These are phyloP conservation scores for Sisymbrium irio DNA, from an alignment of 345 rosid genomes.

Conservation along the genomic window DNA sequence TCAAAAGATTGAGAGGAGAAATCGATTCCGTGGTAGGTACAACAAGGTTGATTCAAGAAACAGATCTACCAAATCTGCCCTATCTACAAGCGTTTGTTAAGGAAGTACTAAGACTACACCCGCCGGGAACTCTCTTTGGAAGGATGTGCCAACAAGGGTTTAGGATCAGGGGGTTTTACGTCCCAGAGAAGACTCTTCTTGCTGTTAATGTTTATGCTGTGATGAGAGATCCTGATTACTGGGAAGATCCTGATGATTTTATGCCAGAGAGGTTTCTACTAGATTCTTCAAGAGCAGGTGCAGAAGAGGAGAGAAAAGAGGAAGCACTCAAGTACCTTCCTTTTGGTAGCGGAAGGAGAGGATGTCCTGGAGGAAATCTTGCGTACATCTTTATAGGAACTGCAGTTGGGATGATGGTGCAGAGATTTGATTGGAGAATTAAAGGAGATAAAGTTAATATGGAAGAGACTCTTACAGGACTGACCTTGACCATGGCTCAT, in stretches of 20 bases:
- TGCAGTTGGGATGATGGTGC: slow-evolving; percentile 31
- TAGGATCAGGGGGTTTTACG: slow-evolving; percentile 40
- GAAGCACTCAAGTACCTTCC: slow-evolving; percentile 51
- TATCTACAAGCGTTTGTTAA: slow-evolving; percentile 57
- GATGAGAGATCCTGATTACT: slow-evolving; percentile 52
- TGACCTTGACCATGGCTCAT: slow-evolving; percentile 17
- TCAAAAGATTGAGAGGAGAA: slow-evolving; percentile 35
- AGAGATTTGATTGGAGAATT: slow-evolving; percentile 41
- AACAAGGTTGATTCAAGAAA: slow-evolving; percentile 52
- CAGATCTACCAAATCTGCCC: slow-evolving; percentile 19
- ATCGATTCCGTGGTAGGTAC: slow-evolving; percentile 45
- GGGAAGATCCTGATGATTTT: slow-evolving; percentile 62
- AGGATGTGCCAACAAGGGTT: slow-evolving; percentile 43
- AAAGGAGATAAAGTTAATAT: slow-evolving; percentile 23
- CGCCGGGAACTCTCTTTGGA: slow-evolving; percentile 43
- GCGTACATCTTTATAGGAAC: slow-evolving; percentile 35
- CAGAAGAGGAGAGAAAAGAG: slow-evolving; percentile 38
- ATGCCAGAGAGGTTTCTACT: slow-evolving; percentile 52
- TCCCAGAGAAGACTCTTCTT: slow-evolving; percentile 49
- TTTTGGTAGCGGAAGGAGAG: slow-evolving; percentile 66
- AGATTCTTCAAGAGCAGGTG: neutral
- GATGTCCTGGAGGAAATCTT: slow-evolving; percentile 34
- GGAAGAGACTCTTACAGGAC: slow-evolving; percentile 6
- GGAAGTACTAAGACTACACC: slow-evolving; percentile 64
- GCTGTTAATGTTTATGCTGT: slow-evolving; percentile 53